Evolutionary conservation across 306 rosid genomes (phyloP), one percentile per base, ranked within the genome.

Genomic region (Pueraria montana): DNA sequence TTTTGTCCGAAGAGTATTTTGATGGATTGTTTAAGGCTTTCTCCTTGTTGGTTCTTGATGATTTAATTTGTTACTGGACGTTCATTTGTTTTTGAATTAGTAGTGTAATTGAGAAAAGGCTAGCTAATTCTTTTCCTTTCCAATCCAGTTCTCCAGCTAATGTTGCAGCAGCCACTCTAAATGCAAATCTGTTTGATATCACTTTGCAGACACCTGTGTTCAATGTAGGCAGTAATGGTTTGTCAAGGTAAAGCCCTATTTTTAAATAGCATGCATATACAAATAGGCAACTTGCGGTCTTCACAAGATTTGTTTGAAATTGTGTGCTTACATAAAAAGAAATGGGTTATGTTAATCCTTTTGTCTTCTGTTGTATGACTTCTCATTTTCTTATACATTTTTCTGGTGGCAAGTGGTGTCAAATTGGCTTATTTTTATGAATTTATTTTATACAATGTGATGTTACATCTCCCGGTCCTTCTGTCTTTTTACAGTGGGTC

Each of bases 161-260:
- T 76, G 97, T 95, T 75, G 74, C 93, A 69, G 90, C 84, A 46
- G 87, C 86, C 13, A 87, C 91, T 79, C 90, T 93, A 46, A 91
- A 86, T 76, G 91, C 96, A 71, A 91, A 92, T 83, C 85, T 93
- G 59, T 95, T 95, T 89, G 93, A 91, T 77, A 87, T 85, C 70
- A 79, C 76, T 67, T 42, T 77, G 84, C 89, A 87, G 81, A 84
- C 89, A 71, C 67, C 84, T 56, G 62, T 63, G 24, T 76, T 82
- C 69, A 85, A 88, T 74, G 63, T 86, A 79, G 84, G 86, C 79
- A 59, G 80, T 68, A 81, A 72, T 76, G 86, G 75, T 61, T 83
- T 86, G 76, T 84, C 95, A 53, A 94, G 99, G 99, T 95, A 87
- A 82, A 73, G 17, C 50, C 27, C 30, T 74, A 17, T 21, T 55